phyloP scores from a whole-genome alignment of 495 filamentous ascomycete species.

The Neurospora intermedia region DNA sequence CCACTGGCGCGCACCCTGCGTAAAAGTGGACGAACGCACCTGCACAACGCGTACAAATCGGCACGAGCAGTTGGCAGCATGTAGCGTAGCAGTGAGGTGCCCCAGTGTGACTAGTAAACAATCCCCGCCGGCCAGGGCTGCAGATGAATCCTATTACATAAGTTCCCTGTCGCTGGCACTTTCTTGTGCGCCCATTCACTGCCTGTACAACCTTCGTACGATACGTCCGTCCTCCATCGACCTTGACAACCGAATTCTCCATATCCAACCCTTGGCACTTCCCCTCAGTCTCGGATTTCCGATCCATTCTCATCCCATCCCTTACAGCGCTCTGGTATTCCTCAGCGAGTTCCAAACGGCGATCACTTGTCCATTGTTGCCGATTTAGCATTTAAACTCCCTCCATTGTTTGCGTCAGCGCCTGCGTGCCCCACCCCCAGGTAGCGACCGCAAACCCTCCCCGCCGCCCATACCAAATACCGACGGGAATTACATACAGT shows the following conservation, averaged over 20 bases:
- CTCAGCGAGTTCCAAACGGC: background rate
- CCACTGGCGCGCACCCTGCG: background rate
- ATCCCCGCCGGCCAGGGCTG: background rate
- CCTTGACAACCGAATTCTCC: background rate
- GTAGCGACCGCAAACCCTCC: background rate
- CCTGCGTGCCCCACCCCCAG: background rate
- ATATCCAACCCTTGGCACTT: background rate
- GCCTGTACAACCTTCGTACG: background rate
- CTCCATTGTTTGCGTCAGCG: background rate
- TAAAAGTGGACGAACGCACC: background rate
- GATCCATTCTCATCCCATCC: background rate
- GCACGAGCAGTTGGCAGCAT: background rate
- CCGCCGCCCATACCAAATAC: background rate
- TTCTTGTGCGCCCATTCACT: background rate
- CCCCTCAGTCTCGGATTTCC: background rate
- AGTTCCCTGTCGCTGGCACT: background rate
- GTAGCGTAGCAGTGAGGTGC: background rate
- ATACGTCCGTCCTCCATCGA: background rate
- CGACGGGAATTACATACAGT: background rate
- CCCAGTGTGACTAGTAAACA: background rate
- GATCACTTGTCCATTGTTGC: background rate
- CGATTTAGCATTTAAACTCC: background rate
- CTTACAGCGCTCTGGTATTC: background rate
- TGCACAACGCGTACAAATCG: background rate
- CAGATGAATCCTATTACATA: background rate